Percentiles rank a stretch among this genome's conserved stretches.
These are phyloP conservation scores for Eutrema japonicum DNA, from an alignment of 345 rosid genomes.

Conservation along the genomic window DNA sequence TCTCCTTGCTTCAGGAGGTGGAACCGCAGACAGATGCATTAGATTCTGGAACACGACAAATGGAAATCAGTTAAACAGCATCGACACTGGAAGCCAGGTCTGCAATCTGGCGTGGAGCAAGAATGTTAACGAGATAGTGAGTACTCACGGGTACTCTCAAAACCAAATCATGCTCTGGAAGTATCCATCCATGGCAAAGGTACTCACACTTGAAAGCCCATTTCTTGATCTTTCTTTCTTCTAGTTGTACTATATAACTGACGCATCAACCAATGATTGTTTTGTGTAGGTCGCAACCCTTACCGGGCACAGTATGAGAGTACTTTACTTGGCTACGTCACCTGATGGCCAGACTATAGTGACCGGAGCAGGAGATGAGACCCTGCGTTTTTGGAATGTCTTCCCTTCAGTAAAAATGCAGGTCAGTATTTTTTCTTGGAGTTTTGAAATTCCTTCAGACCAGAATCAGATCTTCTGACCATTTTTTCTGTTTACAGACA, in stretches of 20 bases:
- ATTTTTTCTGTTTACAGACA: slow-evolving; percentile 53
- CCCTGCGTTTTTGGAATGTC: slow-evolving; percentile 88
- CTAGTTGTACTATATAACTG: not conserved
- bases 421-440: slow-evolving; percentile 46
- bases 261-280: not conserved
- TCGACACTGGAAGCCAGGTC: slow-evolving; percentile 98
- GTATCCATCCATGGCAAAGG: slow-evolving; percentile 93
- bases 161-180: slow-evolving; percentile 99
- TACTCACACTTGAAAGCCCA: slow-evolving; percentile 18
- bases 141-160: slow-evolving; percentile 97
- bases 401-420: slow-evolving; percentile 85
- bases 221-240: slow-evolving; percentile 9
- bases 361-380: slow-evolving; percentile 99
- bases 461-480: not conserved
- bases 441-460: slow-evolving; percentile 9
- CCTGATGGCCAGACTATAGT: slow-evolving; percentile 99
- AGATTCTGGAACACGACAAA: slow-evolving; percentile 95
- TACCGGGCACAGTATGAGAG: slow-evolving; percentile 91
- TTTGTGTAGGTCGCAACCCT: slow-evolving; percentile 72
- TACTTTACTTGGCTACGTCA: slow-evolving; percentile 88
- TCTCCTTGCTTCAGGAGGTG: slow-evolving; percentile 98
- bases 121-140: slow-evolving; percentile 93
- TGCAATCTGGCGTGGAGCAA: slow-evolving; percentile 98
- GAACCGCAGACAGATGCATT: slow-evolving; percentile 95
- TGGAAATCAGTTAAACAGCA: slow-evolving; percentile 79